These are phyloP conservation scores for Mycena crocata DNA, from an alignment of 768 basidiomycete species.

Conservation along the genomic window DNA sequence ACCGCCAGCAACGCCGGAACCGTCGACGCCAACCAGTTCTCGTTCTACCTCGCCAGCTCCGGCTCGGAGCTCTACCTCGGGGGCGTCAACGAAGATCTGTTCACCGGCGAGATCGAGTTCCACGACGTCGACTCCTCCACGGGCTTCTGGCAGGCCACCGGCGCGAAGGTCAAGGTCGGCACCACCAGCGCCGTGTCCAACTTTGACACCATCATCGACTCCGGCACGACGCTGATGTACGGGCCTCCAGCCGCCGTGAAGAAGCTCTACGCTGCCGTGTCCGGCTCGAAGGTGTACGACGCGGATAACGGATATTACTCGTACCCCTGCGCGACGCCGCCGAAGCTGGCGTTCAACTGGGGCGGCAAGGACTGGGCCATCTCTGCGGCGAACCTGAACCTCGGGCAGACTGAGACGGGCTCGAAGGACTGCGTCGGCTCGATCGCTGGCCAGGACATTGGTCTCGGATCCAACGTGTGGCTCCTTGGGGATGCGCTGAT, in stretches of 20 bases:
- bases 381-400: constrained; percentile 53
- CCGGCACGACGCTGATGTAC: constrained; percentile 49
- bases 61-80: constrained; percentile 64
- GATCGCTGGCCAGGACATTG: constrained; percentile 56
- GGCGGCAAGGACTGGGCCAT: constrained; percentile 53
- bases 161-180: constrained; percentile 28
- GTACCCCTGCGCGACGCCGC: constrained; percentile 38
- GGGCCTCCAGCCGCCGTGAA: constrained; percentile 37
- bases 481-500: constrained; percentile 56
- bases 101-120: constrained; percentile 56
- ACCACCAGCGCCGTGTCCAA: constrained; percentile 5
- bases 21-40: constrained; percentile 50
- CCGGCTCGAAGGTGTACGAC: constrained; percentile 20
- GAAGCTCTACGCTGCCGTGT: constrained; percentile 33
- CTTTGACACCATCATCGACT: constrained; percentile 46
- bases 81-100: constrained; percentile 56
- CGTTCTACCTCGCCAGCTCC: constrained; percentile 53
- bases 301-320: constrained; percentile 9
- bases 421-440: constrained; percentile 59
- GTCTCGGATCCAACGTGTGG: constrained; percentile 20
- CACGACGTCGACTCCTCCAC: constrained; percentile 31
- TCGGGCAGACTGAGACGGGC: constrained; percentile 54
- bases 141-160: constrained; percentile 41
- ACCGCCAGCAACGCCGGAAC: constrained; percentile 49
- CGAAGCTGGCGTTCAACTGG: constrained; percentile 48